A percentile compares a stretch with the other conserved stretches of the same genome.
These are phyloP conservation scores for Microdochium trichocladiopsis DNA, from an alignment of 2,329 filamentous ascomycete species.

Conservation along the genomic window DNA sequence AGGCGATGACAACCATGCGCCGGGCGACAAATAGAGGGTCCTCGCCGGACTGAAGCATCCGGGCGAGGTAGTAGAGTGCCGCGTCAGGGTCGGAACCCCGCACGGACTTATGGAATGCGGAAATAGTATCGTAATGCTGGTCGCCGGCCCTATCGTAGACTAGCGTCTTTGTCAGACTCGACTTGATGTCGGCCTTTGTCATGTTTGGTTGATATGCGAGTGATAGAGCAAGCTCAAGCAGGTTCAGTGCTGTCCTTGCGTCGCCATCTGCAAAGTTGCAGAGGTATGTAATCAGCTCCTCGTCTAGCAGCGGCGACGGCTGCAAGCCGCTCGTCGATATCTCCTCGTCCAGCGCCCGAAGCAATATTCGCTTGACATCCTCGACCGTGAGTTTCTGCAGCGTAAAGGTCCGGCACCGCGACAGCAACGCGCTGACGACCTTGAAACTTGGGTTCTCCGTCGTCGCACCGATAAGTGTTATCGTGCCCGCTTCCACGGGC, in stretches of 20 bases:
- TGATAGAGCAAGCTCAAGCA: constrained; percentile 82
- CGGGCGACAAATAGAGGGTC: constrained; percentile 89
- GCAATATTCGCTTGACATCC: constrained; percentile 66
- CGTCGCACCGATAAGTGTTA: constrained; percentile 90
- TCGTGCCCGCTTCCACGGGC: constrained; percentile 82
- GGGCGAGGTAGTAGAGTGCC: constrained; percentile 85
- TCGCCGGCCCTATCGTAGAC: constrained; percentile 94
- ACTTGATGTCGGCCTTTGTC: constrained; percentile 72
- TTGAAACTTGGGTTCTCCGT: constrained; percentile 97
- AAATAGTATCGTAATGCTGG: constrained; percentile 96
- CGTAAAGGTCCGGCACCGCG: constrained; percentile 85
- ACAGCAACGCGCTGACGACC: constrained; percentile 79
- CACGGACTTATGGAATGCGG: constrained; percentile 92
- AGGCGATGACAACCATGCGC: constrained; percentile 89
- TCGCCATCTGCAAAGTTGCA: constrained; percentile 87
- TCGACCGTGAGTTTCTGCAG: constrained; percentile 66
- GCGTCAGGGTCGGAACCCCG: constrained; percentile 83
- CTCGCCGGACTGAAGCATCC: constrained; percentile 93
- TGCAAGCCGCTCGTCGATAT: constrained; percentile 24
- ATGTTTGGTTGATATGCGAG: constrained; percentile 58
- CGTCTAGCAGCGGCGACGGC: constrained; percentile 58
- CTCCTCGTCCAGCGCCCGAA: constrained; percentile 65
- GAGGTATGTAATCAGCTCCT: constrained; percentile 73
- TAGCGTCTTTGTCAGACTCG: constrained; percentile 79
- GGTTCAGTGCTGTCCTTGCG: constrained; percentile 84